A percentile compares a stretch with the other conserved stretches of the same genome.
Evolutionary conservation across 2,329 filamentous ascomycete species (phyloP).

Genomic region (Diplodia intermedia): DNA sequence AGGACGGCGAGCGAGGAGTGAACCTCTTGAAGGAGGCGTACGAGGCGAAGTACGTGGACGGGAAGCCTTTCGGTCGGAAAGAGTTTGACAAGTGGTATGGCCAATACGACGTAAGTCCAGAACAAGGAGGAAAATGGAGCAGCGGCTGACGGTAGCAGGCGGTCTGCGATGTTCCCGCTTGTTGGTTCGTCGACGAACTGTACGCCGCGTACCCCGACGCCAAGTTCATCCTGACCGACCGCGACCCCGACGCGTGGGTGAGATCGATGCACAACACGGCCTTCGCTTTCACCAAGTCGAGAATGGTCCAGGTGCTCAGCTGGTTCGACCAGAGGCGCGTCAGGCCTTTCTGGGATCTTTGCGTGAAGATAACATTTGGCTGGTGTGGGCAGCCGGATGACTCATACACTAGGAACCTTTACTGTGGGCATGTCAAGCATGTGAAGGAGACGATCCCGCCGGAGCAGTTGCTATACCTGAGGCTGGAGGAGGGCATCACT

Average conservation of each 20-base stretch:
- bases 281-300: background rate
- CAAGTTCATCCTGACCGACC: conserved; percentile 37
- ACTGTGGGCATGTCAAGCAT: conserved; percentile 33
- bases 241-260: conserved; percentile 28
- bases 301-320: background rate
- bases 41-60: conserved; percentile 43
- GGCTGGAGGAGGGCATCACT: conserved; percentile 35
- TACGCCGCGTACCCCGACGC: conserved; percentile 36
- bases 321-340: background rate
- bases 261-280: conserved; percentile 31
- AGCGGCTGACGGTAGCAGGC: conserved; percentile 18
- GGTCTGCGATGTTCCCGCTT: conserved; percentile 34
- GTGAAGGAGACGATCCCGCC: conserved; percentile 37
- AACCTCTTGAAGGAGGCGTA: conserved; percentile 45
- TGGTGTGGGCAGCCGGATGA: conserved; percentile 11
- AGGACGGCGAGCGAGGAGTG: background rate
- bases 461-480: conserved; percentile 41
- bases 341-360: background rate
- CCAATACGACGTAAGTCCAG: conserved; percentile 34
- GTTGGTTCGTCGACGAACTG: conserved; percentile 36
- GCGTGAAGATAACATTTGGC: background rate
- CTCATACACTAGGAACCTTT: background rate
- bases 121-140: background rate
- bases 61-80: conserved; percentile 40
- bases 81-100: conserved; percentile 49